Base-by-base conservation (phyloP, 2,329 filamentous ascomycete species). In the Trichoderma atroviride region DNA sequence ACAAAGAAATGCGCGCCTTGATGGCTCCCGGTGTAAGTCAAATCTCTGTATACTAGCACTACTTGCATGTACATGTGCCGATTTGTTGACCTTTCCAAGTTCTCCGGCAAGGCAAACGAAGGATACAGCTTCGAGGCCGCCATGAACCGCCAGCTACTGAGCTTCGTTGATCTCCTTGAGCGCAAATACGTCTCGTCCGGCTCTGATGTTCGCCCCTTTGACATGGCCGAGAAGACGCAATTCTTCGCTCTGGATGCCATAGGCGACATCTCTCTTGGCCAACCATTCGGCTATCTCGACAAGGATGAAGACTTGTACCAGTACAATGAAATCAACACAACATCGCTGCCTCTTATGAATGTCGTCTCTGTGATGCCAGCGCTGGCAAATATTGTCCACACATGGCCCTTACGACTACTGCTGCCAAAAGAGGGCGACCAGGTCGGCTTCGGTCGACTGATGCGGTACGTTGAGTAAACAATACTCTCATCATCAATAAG, bases 221-320 rank as follows among this genome's bases (percentile, higher is more conserved):
- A 88, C 72, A 76, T 88, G 55, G 83, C 83, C 27, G 77, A 79
- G 50, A 84, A 85, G 71, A 81, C 83, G 3, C 83, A 85, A 29
- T 86, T 82, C 78, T 85, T 87, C 68, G 82, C 85, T 0, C 76
- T 88, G 0, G 86, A 88, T 68, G 83, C 85, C 2, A 84, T 88
- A 53, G 83, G 83, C 14, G 81, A 86, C 47, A 76, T 88, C 27
- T 84, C 84, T 0, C 83, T 87, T n/a, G 85, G 85, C 7, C 74
- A 81, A 14, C 74, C 84, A 0, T 87, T 87, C 70, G 85, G 86
- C 4, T 84, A 84, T 72, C 78, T 88, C 16, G 77, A 78, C 27
- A 78, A 81, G 7, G 84, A 88, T 70, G 74, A 79, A 22, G 86
- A 88, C 69, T 72, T 85, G 0, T 82, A 83, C 43, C 74, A 75